Evolutionary conservation across 495 filamentous ascomycete genomes (phyloP), one percentile per base, ranked within the genome.

Genomic region (Jackrogersella minutella): DNA sequence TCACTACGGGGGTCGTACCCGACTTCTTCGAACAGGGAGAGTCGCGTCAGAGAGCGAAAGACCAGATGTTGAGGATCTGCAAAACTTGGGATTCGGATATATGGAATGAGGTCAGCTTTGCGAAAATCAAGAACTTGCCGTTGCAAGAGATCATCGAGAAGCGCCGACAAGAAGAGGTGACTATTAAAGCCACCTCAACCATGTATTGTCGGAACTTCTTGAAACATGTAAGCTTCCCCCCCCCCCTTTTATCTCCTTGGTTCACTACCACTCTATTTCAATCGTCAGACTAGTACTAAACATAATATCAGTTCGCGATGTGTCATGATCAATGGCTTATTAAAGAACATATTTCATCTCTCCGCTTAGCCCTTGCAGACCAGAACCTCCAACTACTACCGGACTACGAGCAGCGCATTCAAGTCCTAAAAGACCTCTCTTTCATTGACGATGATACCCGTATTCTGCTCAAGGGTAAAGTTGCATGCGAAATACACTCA

Each of bases 401-500:
- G 0, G 96, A 99, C 78, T 99, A 99, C 71, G 91, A 97, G 73
- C 96, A 98, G 78, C 89, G 95, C 34, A 91, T 97, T 62, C 86
- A 88, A 44, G 95, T 98, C 0, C 83, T 99, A 44, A 92, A 91
- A 73, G 94, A 97, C 64, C 82, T 99, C 9, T 87, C 86, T 2
- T 99, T 98, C 67, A 89, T 98, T 55, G 95, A 98, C 76, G 86
- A 88, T 1, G 85, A 87, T 43, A 88, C 85, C 31, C 87, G 93
- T 43, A 94, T 98, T 30, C 90, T 93, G 78, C 83, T 99, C 62
- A 99, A 99, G 79, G 95, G 95, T 75, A 97, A 97, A 78, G 95
- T 99, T 28, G 95, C 95, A 14, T 99, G 95, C 79, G 95, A 99
- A 82, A 91, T 99, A 65, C 96, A 98, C 79, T 97, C 94, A 3